Evolutionary conservation across 2,329 filamentous ascomycete genomes (phyloP).

Genomic region (Cladosporium sphaerospermum): DNA sequence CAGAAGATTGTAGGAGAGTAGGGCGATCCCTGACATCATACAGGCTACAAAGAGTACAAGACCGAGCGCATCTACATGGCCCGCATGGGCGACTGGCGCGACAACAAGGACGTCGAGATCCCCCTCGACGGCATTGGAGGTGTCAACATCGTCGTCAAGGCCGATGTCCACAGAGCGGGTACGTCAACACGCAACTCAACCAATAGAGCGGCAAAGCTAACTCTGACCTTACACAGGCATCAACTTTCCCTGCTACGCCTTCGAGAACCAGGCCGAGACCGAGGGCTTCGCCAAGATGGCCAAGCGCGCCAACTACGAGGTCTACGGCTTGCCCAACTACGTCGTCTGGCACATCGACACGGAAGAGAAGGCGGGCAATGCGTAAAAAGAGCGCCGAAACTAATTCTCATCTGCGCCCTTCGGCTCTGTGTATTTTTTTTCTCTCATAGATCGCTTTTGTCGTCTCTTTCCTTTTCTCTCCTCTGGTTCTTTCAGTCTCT

Average conservation of each 20-base stretch:
- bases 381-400: constrained; percentile 20
- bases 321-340: constrained; percentile 91
- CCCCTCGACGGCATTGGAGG: constrained; percentile 93
- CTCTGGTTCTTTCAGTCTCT: neutral
- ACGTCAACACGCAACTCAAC: constrained; percentile 25
- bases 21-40: neutral
- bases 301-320: constrained; percentile 86
- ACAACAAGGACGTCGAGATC: constrained; percentile 87
- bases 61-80: constrained; percentile 89
- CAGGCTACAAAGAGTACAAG: constrained; percentile 86
- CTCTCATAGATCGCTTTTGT: neutral
- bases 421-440: neutral
- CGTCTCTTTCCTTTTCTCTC: neutral
- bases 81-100: constrained; percentile 82
- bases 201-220: neutral
- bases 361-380: constrained; percentile 84
- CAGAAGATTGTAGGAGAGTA: neutral
- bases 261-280: constrained; percentile 98
- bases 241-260: constrained; percentile 94
- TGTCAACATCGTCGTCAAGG: constrained; percentile 96
- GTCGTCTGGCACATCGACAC: constrained; percentile 99
- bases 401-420: neutral
- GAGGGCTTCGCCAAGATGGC: constrained; percentile 99
- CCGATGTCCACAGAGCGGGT: constrained; percentile 93
- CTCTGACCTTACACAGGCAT: constrained; percentile 56